phyloP scores from a whole-genome alignment of 2,329 filamentous ascomycete genomes.

The Trichocomaceae sp. region DNA sequence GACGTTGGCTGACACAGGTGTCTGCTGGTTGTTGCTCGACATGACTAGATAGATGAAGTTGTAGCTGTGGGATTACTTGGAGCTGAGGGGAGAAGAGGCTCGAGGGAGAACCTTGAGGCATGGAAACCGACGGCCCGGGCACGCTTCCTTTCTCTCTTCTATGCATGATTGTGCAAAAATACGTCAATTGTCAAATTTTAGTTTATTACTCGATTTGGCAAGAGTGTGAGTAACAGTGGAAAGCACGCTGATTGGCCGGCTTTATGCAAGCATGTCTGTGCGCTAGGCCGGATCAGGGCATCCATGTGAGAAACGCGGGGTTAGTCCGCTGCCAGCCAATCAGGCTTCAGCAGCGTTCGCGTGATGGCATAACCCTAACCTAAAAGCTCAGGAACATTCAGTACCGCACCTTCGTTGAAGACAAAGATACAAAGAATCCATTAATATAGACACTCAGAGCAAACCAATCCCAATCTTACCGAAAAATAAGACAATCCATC shows the following conservation, averaged over 20 bases:
- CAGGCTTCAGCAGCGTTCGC: background rate
- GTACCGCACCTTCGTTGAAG: too few species aligned
- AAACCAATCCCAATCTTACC: background rate
- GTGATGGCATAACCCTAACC: background rate
- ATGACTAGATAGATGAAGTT: constrained; percentile 2
- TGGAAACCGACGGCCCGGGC: too few species aligned
- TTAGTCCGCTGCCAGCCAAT: background rate
- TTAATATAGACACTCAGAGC: background rate
- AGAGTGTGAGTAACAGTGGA: background rate
- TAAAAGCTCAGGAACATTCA: too few species aligned
- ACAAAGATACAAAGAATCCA: background rate
- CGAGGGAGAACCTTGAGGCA: too few species aligned
- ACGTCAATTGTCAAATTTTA: background rate
- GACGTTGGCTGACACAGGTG: constrained; percentile 32
- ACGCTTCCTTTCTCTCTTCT: background rate
- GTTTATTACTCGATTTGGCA: background rate
- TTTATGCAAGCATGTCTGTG: too few species aligned
- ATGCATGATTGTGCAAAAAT: background rate
- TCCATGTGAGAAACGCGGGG: background rate
- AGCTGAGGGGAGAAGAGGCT: too few species aligned
- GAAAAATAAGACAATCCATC: background rate
- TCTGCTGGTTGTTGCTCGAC: constrained; percentile 16
- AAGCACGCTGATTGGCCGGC: background rate
- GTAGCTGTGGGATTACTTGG: too few species aligned
- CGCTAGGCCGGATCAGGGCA: constrained; percentile 1